Evolutionary conservation across 192 early-diverging fungal species (phyloP).

Genomic region (Backusella psychrophila): DNA sequence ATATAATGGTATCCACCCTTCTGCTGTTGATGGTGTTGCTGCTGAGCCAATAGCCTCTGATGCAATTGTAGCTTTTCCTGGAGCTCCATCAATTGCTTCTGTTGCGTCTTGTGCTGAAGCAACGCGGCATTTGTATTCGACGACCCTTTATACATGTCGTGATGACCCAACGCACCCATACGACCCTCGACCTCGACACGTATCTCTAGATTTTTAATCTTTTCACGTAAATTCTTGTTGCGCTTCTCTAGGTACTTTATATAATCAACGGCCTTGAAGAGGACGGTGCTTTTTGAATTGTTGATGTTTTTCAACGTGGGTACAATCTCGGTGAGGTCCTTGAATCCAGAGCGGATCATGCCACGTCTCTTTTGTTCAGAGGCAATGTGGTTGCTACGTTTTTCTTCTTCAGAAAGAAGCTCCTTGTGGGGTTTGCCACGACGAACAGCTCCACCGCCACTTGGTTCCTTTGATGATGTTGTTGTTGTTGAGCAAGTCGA

Average conservation of each 20-base stretch:
- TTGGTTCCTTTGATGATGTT: background rate
- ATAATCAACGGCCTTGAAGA: conserved; percentile 72
- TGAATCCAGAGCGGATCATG: conserved; percentile 81
- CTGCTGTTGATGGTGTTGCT: background rate
- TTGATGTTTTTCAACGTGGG: conserved; percentile 63
- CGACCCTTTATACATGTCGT: background rate
- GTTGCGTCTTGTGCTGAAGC: conserved; percentile 15
- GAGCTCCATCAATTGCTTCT: conserved; percentile 7
- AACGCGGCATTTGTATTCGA: background rate
- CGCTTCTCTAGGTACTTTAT: conserved; percentile 60
- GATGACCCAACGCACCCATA: conserved; percentile 7
- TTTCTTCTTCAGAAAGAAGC: conserved; percentile 74
- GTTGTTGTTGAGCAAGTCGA: background rate
- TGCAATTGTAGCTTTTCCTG: conserved; percentile 8
- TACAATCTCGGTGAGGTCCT: conserved; percentile 85
- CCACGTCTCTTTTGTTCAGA: conserved; percentile 77
- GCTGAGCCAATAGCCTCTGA: conserved; percentile 5
- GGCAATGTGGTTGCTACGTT: conserved; percentile 71
- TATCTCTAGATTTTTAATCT: conserved; percentile 27
- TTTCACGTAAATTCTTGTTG: conserved; percentile 41
- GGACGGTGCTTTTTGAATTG: conserved; percentile 66
- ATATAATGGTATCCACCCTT: background rate
- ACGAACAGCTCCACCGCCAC: background rate
- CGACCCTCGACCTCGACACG: conserved; percentile 26
- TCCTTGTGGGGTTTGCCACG: conserved; percentile 53